Percentiles rank a stretch among this genome's conserved stretches.
These are phyloP conservation scores for Agaricus sinodeliciosus DNA, from an alignment of 768 basidiomycete species.

Conservation along the genomic window DNA sequence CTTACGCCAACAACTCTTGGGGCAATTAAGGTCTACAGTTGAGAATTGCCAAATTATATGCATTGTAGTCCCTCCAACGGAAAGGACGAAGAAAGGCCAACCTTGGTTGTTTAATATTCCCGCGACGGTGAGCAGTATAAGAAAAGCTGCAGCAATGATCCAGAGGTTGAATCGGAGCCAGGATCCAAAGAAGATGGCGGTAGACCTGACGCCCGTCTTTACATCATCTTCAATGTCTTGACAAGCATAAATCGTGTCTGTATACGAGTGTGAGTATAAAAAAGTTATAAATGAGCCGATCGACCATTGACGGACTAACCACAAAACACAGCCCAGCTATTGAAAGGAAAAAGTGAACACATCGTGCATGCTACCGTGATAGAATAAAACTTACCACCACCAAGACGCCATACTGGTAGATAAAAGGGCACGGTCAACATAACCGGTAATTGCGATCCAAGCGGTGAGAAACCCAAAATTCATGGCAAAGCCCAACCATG, in stretches of 20 bases:
- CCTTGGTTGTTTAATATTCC: slow-evolving; percentile 52
- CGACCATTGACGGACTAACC: slow-evolving; percentile 19
- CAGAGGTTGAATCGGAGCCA: slow-evolving; percentile 52
- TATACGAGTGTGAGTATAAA: background rate
- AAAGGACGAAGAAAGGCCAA: slow-evolving; percentile 34
- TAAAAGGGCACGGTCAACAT: slow-evolving; percentile 25
- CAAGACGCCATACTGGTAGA: slow-evolving; percentile 29
- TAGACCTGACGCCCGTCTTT: slow-evolving; percentile 65
- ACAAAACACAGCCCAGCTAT: slow-evolving; percentile 44
- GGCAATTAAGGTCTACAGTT: slow-evolving; percentile 35
- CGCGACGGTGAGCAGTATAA: slow-evolving; percentile 41
- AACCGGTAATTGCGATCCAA: slow-evolving; percentile 35
- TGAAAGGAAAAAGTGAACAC: background rate
- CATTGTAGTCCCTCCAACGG: slow-evolving; percentile 35
- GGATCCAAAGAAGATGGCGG: slow-evolving; percentile 63
- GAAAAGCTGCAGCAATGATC: slow-evolving; percentile 43
- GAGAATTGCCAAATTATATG: slow-evolving; percentile 43
- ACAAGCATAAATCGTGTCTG: slow-evolving; percentile 73
- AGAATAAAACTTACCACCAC: slow-evolving; percentile 33
- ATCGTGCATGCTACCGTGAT: too few relatives aligned
- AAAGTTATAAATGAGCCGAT: background rate
- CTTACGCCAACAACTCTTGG: slow-evolving; percentile 43
- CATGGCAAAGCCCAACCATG: slow-evolving; percentile 55
- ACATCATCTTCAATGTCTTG: slow-evolving; percentile 74
- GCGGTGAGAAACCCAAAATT: slow-evolving; percentile 46